phyloP scores from a whole-genome alignment of 2,329 filamentous ascomycete genomes.

The Fusarium sp. region DNA sequence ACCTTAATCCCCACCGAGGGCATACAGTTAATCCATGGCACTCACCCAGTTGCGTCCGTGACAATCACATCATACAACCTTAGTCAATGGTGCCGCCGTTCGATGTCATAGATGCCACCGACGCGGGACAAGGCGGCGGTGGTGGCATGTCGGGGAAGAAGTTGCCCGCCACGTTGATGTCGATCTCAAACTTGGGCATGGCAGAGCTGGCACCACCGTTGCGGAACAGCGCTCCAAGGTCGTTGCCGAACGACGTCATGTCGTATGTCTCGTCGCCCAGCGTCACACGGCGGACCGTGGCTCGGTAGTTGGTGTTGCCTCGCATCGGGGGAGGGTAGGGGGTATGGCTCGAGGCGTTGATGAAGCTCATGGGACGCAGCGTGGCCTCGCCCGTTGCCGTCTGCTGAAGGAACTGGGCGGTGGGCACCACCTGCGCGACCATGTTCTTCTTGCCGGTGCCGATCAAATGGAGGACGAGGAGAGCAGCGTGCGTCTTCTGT shows the following conservation, averaged over 20 bases:
- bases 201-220: constrained; percentile 4
- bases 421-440: constrained; percentile 43
- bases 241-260: constrained; percentile 42
- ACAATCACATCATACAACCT: not conserved
- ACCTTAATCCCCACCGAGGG: not conserved
- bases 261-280: constrained; percentile 40
- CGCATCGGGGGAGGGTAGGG: constrained; percentile 13
- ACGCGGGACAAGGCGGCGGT: constrained; percentile 29
- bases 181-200: constrained; percentile 42
- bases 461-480: constrained; percentile 45
- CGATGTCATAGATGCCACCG: constrained; percentile 22
- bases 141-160: constrained; percentile 26
- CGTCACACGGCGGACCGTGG: constrained; percentile 38
- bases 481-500: constrained; percentile 34
- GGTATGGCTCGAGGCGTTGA: not conserved
- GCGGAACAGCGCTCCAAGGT: constrained; percentile 40
- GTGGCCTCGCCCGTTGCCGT: constrained; percentile 38
- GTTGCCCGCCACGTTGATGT: constrained; percentile 14
- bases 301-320: constrained; percentile 8
- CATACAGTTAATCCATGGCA: not conserved
- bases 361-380: constrained; percentile 26
- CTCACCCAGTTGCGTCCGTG: not conserved
- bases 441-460: constrained; percentile 47
- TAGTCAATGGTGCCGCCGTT: constrained; percentile 23
- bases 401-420: constrained; percentile 50